Base-by-base conservation (phyloP, 352 stramenopile genomes). In the Phytophthora rubi region DNA sequence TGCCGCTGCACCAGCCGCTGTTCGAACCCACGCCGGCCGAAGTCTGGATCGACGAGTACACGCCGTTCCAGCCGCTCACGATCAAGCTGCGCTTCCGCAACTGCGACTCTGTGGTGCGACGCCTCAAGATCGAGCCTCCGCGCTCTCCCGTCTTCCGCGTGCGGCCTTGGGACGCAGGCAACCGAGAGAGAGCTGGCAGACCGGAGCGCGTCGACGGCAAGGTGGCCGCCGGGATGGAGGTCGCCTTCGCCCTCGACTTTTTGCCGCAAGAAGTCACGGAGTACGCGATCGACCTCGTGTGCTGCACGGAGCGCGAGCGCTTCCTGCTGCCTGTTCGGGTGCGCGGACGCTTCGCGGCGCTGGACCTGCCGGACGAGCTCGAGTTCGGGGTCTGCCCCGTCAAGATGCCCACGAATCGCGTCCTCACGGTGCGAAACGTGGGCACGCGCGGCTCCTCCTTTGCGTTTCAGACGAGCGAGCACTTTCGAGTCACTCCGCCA, bases 141-240 rank as follows among this genome's bases (percentile, higher is more conserved):
- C 81, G 94, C 62, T 95, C 86, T 8, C 93, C 89, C 16, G 91
- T 96, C 59, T 99, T 99, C 64, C 79, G 81, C n/a, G 74, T 99
- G 21, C 47, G 64, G 2, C 35, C 64, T 9, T 68, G 74, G 39
- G 62, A 71, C 28, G 65, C 39, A 1, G 53, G 21, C 30, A 68
- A 51, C 44, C 64, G 51, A 60, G 39, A 56, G 26, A 62, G 53
- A 48, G 16, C 48, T 30, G 49, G 32, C 9, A 71, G 62, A 47
- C 30, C 47, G n/a, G 48, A 62, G 30, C 69, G 79, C 2, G 69
- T 91, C 26, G 83, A 93, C 42, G 83, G 87, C 23, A 96, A 96
- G 67, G 82, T 98, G 54, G 95, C 96, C 0, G 83, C 96, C 1
- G 96, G 96, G n/a, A 98, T 99, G 93, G 93, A 99, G 55, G 76